Conservation (phyloP, 2,329 filamentous ascomycete genomes). For the Xylariaceae sp. region DNA sequence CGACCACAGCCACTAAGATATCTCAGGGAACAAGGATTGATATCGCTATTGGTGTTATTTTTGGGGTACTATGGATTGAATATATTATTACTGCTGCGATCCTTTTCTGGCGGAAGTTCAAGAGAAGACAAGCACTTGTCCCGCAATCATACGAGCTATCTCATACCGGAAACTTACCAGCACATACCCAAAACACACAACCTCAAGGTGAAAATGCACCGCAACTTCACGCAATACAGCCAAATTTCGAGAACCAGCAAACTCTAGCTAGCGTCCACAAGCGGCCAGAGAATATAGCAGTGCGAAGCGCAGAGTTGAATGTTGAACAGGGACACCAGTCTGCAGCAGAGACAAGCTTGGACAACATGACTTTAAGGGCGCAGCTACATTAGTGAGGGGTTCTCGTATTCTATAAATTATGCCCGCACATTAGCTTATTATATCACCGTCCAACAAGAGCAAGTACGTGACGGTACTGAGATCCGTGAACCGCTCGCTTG, state of each 20-base stretch:
- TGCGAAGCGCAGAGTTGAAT: constrained; percentile 18
- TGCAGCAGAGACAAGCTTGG: constrained; percentile 1
- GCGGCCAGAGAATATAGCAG: constrained; percentile 3
- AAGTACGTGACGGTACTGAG: too few species aligned
- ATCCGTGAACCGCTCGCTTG: too few species aligned
- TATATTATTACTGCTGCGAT: constrained; percentile 28
- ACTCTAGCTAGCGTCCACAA: constrained; percentile 14
- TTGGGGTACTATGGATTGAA: constrained; percentile 26
- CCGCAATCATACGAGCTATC: constrained; percentile 22
- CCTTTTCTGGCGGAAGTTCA: constrained; percentile 30
- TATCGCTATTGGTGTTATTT: constrained; percentile 30
- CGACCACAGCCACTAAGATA: constrained; percentile 10
- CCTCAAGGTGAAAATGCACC: too few species aligned
- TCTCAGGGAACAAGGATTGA: constrained; percentile 27
- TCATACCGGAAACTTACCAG: constrained; percentile 17
- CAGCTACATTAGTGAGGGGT: constrained; percentile 14
- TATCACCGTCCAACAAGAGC: too few species aligned
- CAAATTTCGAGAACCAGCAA: constrained; percentile 5
- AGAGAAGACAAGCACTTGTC: constrained; percentile 2
- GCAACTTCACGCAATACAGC: too few species aligned
- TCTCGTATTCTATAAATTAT: neutral
- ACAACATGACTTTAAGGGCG: constrained; percentile 1
- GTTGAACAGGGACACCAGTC: constrained; percentile 21
- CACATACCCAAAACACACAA: constrained; percentile 6
- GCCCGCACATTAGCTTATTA: too few species aligned